Percentiles rank a stretch among this genome's conserved stretches.
These are phyloP conservation scores for Colletotrichum cuscutae DNA, from an alignment of 2,329 filamentous ascomycete genomes.

Conservation along the genomic window DNA sequence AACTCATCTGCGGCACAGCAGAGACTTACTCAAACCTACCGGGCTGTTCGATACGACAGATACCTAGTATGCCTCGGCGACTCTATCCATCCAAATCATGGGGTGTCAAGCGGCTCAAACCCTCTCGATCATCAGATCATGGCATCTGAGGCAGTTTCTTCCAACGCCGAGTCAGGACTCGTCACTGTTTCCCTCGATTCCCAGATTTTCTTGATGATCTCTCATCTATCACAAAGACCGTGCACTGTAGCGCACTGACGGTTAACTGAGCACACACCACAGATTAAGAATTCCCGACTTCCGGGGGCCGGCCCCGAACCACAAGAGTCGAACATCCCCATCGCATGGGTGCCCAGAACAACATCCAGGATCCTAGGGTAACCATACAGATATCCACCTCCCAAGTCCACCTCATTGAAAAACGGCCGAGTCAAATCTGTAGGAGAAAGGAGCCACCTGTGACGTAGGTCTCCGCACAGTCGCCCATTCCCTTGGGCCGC, in stretches of 20 bases:
- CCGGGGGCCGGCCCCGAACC: conserved; percentile 13
- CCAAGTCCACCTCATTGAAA: neutral
- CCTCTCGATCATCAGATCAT: neutral
- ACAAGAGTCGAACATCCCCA: neutral
- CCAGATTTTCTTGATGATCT: conserved; percentile 7
- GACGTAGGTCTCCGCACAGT: conserved; percentile 27
- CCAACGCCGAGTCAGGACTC: neutral
- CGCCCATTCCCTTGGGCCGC: conserved; percentile 27
- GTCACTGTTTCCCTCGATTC: neutral
- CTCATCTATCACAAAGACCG: conserved; percentile 9
- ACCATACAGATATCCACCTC: conserved; percentile 2
- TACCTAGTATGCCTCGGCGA: neutral
- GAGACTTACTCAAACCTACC: neutral
- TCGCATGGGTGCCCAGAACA: neutral
- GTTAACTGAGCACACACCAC: neutral
- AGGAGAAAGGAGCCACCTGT: conserved; percentile 9
- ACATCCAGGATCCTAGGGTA: neutral
- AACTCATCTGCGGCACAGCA: neutral
- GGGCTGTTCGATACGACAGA: neutral
- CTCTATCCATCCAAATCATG: neutral
- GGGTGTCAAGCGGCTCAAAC: neutral
- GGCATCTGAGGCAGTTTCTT: neutral
- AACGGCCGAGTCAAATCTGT: conserved; percentile 1
- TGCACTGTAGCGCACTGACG: neutral
- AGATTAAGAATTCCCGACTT: conserved; percentile 3